Base-by-base conservation (phyloP, 306 rosid genomes). In the Cucumis hystrix region DNA sequence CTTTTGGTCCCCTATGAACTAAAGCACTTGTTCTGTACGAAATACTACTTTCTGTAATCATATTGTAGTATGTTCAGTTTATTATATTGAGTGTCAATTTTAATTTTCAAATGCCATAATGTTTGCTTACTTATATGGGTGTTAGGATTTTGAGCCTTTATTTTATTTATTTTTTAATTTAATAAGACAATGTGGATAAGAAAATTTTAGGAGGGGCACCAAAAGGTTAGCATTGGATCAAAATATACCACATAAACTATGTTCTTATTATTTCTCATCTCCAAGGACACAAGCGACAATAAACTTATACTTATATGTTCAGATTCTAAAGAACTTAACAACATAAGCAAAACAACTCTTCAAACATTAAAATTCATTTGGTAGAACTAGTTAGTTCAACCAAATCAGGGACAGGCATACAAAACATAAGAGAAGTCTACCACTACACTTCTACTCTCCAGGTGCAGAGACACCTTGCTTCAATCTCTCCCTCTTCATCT, bases 381-480 rank as follows among this genome's bases (percentile, higher is more conserved):
- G 59, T 1, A 15, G 41, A 70, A 43, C 58, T 70, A 25, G 75
- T 20, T 13, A 12, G 56, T 69, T 45, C 56, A 21, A 41, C 33
- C 74, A 72, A 72, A 15, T 6, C 3, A 33, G 6, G n/a, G 3
- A 37, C 39, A 71, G 18, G 15, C 25, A 21, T 33, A 25, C 40
- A 16, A 2, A 21, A 30, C 63, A 54, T 52, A 54, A 30, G 63
- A 17, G n/a, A 52, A 72, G 45, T 16, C 20, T 60, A 60, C 18
- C 3, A 28, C 40, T 14, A 28, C 11, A 62, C 60, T 23, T 14
- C 83, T 88, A 95, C 84, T 92, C 99, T 80, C 99, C 99, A 10
- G 99, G 99, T 62, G 97, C 97, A 75, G 99, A 92, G 70, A 92
- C 83, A 18, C 99, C 99, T 87, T 95, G 97, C 91, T 84, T 95